Evolutionary conservation across 2,329 filamentous ascomycete species (phyloP), one percentile per base, ranked within the genome.

Genomic region (Verticillium isaacii): DNA sequence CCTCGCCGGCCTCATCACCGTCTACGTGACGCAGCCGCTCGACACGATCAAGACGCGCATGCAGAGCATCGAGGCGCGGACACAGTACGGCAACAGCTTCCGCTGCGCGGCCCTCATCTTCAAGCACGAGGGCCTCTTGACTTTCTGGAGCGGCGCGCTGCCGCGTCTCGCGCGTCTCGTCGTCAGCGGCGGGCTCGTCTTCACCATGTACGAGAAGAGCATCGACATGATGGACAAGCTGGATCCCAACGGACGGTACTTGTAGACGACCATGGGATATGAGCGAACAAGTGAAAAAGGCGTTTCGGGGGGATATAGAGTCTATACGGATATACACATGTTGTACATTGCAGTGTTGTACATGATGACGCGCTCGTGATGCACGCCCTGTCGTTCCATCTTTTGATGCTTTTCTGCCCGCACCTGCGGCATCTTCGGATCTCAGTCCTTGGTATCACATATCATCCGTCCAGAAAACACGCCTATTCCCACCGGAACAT

Each of bases 31-130:
- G 60, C 86, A 89, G 73, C 86, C 86, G 23, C 80, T 99, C 54
- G 95, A 99, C 75, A 98, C 94, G 0, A 85, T 99, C 74, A 99
- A 99, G 85, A 99, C 95, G 67, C 78, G 92, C 65, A 99, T 99
- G 95, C 95, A 99, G 84, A 96, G 92, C 67, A 89, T 97, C 64
- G 92, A 97, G 75, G 92, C 94, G 37, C 85, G 85, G 65, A 80
- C 78, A 54, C 78, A 89, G 64, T 99, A 99, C 73, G 93, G 90
- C 72, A 97, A 96, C 77, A 95, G 89, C 69, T 84, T 96, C 67
- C 85, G 88, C 57, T 99, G 95, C 74, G 93, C 90, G 0, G 82
- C 85, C 12, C 83, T 89, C 70, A 96, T 99, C 67, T 90, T 95
- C 74, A 91, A 87, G 76, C 88, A 97, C 60, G 95, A 99, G 77